phyloP scores from a whole-genome alignment of 148 eudicot species.

The Fagopyrum homotropicum region DNA sequence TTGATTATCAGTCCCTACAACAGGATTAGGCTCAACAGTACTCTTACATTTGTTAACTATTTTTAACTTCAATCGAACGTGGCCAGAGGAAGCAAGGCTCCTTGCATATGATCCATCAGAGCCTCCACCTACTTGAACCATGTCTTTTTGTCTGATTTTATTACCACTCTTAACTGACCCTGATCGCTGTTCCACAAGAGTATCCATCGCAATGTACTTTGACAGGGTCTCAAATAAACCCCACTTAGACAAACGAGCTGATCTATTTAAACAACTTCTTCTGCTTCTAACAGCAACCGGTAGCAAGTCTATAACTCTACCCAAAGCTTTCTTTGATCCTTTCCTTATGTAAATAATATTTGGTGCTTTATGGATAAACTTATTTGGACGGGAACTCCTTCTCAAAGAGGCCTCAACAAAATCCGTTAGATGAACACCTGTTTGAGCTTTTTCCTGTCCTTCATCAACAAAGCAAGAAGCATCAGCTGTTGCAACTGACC shows the following conservation, averaged over 20 bases:
- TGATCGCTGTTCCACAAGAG: constrained; percentile 20
- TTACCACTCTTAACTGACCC: constrained; percentile 25
- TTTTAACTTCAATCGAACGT: constrained; percentile 59
- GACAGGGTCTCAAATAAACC: constrained; percentile 33
- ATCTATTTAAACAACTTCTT: constrained; percentile 52
- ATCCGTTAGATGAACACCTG: constrained; percentile 18
- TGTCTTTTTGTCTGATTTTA: constrained; percentile 31
- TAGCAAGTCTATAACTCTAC: constrained; percentile 24
- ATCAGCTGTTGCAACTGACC: constrained; percentile 23
- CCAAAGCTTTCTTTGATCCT: constrained; percentile 18
- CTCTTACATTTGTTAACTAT: constrained; percentile 25
- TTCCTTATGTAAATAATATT: constrained; percentile 16
- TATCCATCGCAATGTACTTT: constrained; percentile 30
- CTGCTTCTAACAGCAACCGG: constrained; percentile 49
- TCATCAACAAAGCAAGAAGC: constrained; percentile 19
- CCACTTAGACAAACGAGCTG: constrained; percentile 61
- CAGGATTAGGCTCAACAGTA: constrained; percentile 13
- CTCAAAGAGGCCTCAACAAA: constrained; percentile 20
- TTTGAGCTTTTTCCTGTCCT: constrained; percentile 20
- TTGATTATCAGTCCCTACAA: constrained; percentile 13
- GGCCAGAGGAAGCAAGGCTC: constrained; percentile 30
- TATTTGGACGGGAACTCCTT: constrained; percentile 37
- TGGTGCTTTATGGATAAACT: constrained; percentile 22
- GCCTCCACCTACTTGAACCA: constrained; percentile 22
- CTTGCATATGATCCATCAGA: constrained; percentile 27